Conservation (phyloP, 2,329 filamentous ascomycete species). For the Zelopaecilomyces penicillatus region DNA sequence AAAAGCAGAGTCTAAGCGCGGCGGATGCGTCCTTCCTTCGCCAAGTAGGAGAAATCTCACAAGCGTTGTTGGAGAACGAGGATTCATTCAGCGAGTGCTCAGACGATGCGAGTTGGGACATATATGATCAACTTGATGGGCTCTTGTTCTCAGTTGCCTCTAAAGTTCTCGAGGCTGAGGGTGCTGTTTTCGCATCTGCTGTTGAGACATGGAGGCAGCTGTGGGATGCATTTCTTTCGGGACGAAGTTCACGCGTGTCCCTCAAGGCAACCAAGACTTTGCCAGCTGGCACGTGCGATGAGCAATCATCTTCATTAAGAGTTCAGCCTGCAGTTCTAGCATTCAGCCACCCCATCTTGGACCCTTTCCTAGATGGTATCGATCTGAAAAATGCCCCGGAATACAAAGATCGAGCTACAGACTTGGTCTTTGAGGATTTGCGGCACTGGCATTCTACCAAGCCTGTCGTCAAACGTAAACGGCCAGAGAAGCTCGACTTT, state of each 20-base stretch:
- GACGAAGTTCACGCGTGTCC: too few relatives aligned
- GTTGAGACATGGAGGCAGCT: neutral
- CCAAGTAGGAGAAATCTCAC: conserved; percentile 1
- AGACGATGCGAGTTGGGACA: conserved; percentile 1
- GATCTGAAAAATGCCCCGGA: conserved; percentile 23
- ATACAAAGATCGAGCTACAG: conserved; percentile 1
- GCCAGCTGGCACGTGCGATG: neutral
- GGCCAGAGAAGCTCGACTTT: conserved; percentile 15
- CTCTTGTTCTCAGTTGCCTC: conserved; percentile 4
- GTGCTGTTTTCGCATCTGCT: neutral
- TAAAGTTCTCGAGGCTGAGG: neutral
- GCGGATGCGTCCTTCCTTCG: neutral
- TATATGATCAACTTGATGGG: conserved; percentile 7
- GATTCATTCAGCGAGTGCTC: neutral
- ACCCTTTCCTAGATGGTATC: conserved; percentile 36
- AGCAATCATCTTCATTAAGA: neutral
- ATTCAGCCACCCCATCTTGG: conserved; percentile 39
- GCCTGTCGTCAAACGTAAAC: conserved; percentile 28
- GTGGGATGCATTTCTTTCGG: conserved; percentile 2
- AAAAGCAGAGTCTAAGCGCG: neutral
- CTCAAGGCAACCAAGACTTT: neutral
- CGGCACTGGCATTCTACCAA: conserved; percentile 57
- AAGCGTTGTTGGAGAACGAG: neutral
- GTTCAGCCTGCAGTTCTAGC: conserved; percentile 24
- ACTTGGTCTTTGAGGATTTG: conserved; percentile 38